Conservation (phyloP, 805 yeast species). For the Spathaspora passalidarum region DNA sequence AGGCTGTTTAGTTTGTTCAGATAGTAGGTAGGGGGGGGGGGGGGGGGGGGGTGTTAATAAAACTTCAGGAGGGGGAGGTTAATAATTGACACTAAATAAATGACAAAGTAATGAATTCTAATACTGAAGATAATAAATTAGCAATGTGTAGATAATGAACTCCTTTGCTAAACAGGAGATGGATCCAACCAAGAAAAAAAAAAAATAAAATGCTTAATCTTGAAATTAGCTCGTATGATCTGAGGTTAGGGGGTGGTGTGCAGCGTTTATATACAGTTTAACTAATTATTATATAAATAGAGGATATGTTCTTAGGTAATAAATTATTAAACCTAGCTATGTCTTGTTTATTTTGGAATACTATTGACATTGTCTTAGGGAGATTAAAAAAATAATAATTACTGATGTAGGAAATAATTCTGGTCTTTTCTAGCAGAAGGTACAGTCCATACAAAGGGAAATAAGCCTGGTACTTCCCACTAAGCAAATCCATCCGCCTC, state of each 20-base stretch:
- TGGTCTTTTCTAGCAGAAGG: not conserved
- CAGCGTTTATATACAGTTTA: not conserved
- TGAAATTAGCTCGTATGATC: not conserved
- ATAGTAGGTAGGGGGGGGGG: too few relatives aligned
- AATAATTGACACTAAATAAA: too few relatives aligned
- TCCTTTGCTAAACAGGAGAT: too few relatives aligned
- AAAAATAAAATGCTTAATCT: not conserved
- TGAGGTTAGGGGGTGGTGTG: not conserved
- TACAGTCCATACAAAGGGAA: not conserved
- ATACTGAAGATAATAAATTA: not conserved
- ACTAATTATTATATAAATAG: not conserved
- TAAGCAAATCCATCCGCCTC: too few relatives aligned
- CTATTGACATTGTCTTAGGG: not conserved
- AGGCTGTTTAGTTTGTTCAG: not conserved
- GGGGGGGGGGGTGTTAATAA: too few relatives aligned
- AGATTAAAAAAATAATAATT: not conserved
- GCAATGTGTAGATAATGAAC: not conserved
- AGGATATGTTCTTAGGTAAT: not conserved
- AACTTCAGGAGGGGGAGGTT: too few relatives aligned
- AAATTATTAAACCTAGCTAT: not conserved
- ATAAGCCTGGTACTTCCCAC: too few relatives aligned
- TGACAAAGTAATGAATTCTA: not conserved
- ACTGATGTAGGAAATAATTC: not conserved
- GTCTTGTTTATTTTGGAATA: not conserved
- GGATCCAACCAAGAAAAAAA: not conserved